These are phyloP conservation scores for Obelidium mucronatum DNA, from an alignment of 192 early-diverging fungal genomes.

Conservation along the genomic window DNA sequence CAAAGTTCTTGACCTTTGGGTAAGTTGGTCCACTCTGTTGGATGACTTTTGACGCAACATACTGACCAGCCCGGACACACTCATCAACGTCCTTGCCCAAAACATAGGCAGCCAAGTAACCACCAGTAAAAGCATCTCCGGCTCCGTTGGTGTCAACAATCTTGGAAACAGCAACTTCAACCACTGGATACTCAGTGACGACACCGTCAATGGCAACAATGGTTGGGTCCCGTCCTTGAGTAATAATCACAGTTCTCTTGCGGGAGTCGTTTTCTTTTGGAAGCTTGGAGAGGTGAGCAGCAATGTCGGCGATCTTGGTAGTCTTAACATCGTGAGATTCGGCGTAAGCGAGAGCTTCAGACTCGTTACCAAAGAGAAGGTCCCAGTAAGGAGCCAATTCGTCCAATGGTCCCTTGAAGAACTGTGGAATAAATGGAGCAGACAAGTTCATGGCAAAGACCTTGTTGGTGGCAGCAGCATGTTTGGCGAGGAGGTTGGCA, in stretches of 20 bases:
- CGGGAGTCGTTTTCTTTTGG: conserved; percentile 77
- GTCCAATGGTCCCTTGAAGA: conserved; percentile 86
- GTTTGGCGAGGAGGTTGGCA: conserved; percentile 85
- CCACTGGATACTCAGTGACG: conserved; percentile 68
- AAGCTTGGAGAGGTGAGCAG: conserved; percentile 79
- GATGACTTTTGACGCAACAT: conserved; percentile 89
- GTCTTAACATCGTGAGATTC: conserved; percentile 72
- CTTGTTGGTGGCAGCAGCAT: conserved; percentile 86
- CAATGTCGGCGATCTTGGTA: conserved; percentile 82
- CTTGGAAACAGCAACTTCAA: conserved; percentile 70
- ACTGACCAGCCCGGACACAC: conserved; percentile 88
- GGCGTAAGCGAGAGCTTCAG: conserved; percentile 90
- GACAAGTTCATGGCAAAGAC: conserved; percentile 92
- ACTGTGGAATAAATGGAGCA: conserved; percentile 93
- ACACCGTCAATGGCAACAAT: conserved; percentile 68
- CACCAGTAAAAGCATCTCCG: conserved; percentile 96
- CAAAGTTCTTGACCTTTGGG: conserved; percentile 45
- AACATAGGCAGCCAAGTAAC: conserved; percentile 86
- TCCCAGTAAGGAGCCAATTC: conserved; percentile 86
- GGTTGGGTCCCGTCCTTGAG: conserved; percentile 82
- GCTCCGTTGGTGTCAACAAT: conserved; percentile 98
- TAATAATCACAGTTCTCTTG: conserved; percentile 90
- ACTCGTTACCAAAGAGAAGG: conserved; percentile 95
- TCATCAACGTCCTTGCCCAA: conserved; percentile 71
- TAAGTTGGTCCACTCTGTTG: conserved; percentile 61